Conservation (phyloP, 2,329 filamentous ascomycete genomes). For the Xylaria sp. region DNA sequence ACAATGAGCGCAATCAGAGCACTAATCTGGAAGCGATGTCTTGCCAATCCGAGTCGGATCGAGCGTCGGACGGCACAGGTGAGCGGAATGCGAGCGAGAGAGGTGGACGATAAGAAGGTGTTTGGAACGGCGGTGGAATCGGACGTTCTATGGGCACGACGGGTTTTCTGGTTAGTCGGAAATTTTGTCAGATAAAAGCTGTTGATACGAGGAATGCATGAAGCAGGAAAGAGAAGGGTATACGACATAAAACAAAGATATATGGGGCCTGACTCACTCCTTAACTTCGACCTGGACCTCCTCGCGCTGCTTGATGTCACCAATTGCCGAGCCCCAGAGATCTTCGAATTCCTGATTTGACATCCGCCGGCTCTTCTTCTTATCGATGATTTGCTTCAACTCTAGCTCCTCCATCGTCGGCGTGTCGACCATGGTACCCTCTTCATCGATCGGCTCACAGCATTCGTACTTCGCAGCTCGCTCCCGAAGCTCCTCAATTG, state of each 20-base stretch:
- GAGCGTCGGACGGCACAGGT: slow-evolving; percentile 81
- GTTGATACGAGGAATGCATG: slow-evolving; percentile 15
- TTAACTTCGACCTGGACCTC: slow-evolving; percentile 64
- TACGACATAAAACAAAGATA: slow-evolving; percentile 42
- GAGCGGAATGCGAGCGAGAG: slow-evolving; percentile 92
- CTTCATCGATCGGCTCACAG: slow-evolving; percentile 72
- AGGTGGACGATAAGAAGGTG: slow-evolving; percentile 80
- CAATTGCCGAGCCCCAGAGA: slow-evolving; percentile 79
- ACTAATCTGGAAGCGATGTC: slow-evolving; percentile 88
- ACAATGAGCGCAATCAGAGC: slow-evolving; percentile 64
- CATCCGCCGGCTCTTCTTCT: slow-evolving; percentile 84
- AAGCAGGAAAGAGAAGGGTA: slow-evolving; percentile 36
- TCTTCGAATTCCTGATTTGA: slow-evolving; percentile 91
- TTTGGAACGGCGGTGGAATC: slow-evolving; percentile 69
- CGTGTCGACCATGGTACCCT: slow-evolving; percentile 66
- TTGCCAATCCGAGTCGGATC: slow-evolving; percentile 81
- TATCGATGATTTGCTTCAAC: slow-evolving; percentile 79
- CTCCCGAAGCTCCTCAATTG: slow-evolving; percentile 85
- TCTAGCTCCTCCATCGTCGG: slow-evolving; percentile 73
- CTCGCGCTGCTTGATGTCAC: slow-evolving; percentile 72
- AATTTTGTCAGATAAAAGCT: slow-evolving; percentile 60
- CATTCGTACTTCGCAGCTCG: slow-evolving; percentile 92
- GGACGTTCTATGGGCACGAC: slow-evolving; percentile 76
- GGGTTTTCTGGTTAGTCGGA: slow-evolving; percentile 86
- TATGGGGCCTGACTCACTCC: slow-evolving; percentile 60